Percentiles rank a stretch among this genome's conserved stretches.
phyloP scores from a whole-genome alignment of 1,284 basidiomycete genomes.

The Neolentinus lepideus region DNA sequence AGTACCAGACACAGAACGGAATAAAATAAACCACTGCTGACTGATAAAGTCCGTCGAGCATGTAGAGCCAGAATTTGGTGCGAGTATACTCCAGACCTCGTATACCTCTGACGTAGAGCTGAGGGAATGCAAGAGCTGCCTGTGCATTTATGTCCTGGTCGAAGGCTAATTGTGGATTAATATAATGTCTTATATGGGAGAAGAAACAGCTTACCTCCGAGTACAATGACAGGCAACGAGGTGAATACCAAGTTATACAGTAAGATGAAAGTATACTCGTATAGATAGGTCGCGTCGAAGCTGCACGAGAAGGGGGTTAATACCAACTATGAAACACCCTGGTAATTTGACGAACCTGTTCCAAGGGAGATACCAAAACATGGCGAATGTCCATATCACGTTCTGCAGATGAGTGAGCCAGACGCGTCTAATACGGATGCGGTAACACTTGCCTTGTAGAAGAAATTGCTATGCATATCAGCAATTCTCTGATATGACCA shows the following conservation, averaged over 20 bases:
- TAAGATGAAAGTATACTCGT: constrained; percentile 92
- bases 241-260: constrained; percentile 93
- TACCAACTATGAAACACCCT: constrained; percentile 4
- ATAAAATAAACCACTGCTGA: constrained; percentile 89
- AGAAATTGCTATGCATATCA: constrained; percentile 98
- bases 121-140: constrained; percentile 87
- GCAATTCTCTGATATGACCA: constrained; percentile 96
- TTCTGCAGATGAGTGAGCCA: constrained; percentile 41
- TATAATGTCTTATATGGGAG: background rate
- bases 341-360: constrained; percentile 49
- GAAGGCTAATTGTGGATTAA: constrained; percentile 51
- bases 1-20: constrained; percentile 74
- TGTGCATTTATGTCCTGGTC: constrained; percentile 94
- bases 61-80: constrained; percentile 89
- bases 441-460: constrained; percentile 74
- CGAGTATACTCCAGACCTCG: constrained; percentile 91
- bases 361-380: constrained; percentile 94
- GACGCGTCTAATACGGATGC: background rate
- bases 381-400: constrained; percentile 85
- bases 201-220: constrained; percentile 59
- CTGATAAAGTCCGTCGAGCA: constrained; percentile 92
- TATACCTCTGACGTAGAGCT: constrained; percentile 91
- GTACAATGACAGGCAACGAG: constrained; percentile 84
- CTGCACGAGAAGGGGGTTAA: constrained; percentile 29
- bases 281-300: constrained; percentile 93